Base-by-base conservation (phyloP, 106 monocot genomes). In the Gastrodia elata region DNA sequence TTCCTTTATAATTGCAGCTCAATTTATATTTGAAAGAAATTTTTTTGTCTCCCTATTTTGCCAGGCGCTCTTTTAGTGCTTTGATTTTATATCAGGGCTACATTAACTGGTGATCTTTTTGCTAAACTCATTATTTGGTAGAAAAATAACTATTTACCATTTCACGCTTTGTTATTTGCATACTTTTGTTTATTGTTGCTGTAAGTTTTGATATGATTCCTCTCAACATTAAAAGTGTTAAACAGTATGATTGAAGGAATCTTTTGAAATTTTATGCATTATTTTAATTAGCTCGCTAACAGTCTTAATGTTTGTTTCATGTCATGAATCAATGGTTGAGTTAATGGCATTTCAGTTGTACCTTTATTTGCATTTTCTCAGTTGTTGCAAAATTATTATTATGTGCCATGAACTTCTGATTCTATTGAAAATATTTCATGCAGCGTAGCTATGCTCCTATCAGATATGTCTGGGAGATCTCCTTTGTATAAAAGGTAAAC, bases 401-500 rank as follows among this genome's bases (percentile, higher is more conserved):
- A 34, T 64, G 37, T 11, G 1, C 38, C 18, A 6, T 36, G 6
- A 33, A 67, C 37, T 37, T 67, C 67, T 75, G 22, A 76, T 59
- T 65, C 25, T 59, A 69, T 55, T 28, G 41, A 43, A 32, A 71
- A 74, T 52, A 37, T 76, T 24, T 39, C 71, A 41, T 91, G 85
- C 91, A 98, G 97, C 70, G 65, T 98, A 73, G 73, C 79, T 22
- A 87, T 85, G 86, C 88, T 98, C 78, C 68, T 98, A 24, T 84
- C 90, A 4, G 97, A 98, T 71, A 98, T 98, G 97, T 93, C 97
- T 71, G 97, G 97, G 76, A 90, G 83, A 80, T 84, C 71, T 20
- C 92, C 96, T 73, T 73, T 97, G 67, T 93, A 93, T 77, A 93
- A 83, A 80, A 93, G 90, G 93, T 93, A 89, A 71, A 83, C 5